Conservation (phyloP, 2,329 filamentous ascomycete species). For the Aspergillus thermomutatus region DNA sequence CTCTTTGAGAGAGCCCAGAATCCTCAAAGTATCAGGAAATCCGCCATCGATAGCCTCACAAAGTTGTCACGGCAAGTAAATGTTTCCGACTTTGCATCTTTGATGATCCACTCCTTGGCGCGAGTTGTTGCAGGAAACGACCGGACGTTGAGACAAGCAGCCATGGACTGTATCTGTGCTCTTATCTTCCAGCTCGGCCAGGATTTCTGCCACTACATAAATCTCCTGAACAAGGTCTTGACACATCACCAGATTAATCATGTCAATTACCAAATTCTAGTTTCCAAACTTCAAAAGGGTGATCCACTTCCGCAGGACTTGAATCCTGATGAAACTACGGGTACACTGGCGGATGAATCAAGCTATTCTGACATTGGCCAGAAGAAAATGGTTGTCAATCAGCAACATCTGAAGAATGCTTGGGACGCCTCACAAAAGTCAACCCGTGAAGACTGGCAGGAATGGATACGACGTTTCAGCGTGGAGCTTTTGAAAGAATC, state of each 20-base stretch:
- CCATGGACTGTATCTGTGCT: constrained; percentile 89
- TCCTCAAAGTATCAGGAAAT: constrained; percentile 73
- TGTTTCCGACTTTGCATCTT: constrained; percentile 91
- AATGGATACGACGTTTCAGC: constrained; percentile 96
- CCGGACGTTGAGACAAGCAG: constrained; percentile 69
- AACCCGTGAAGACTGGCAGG: constrained; percentile 97
- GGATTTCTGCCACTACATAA: constrained; percentile 91
- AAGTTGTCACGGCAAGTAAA: constrained; percentile 96
- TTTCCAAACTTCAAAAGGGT: constrained; percentile 89
- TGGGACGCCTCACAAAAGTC: constrained; percentile 98
- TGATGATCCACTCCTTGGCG: constrained; percentile 91
- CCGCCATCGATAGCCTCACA: constrained; percentile 90
- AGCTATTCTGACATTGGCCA: constrained; percentile 78
- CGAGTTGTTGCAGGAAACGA: constrained; percentile 75
- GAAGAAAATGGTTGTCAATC: constrained; percentile 95
- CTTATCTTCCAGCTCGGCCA: constrained; percentile 94
- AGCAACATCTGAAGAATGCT: constrained; percentile 91
- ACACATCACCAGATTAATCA: constrained; percentile 78
- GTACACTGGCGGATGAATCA: constrained; percentile 73
- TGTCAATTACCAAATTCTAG: constrained; percentile 85
- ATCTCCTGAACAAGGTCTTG: constrained; percentile 85
- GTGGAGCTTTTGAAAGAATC: constrained; percentile 93
- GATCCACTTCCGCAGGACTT: constrained; percentile 94
- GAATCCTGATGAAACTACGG: constrained; percentile 78
- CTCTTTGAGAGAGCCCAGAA: constrained; percentile 89